Evolutionary conservation across 2,329 filamentous ascomycete genomes (phyloP).

Genomic region (Xylariaceae sp.): DNA sequence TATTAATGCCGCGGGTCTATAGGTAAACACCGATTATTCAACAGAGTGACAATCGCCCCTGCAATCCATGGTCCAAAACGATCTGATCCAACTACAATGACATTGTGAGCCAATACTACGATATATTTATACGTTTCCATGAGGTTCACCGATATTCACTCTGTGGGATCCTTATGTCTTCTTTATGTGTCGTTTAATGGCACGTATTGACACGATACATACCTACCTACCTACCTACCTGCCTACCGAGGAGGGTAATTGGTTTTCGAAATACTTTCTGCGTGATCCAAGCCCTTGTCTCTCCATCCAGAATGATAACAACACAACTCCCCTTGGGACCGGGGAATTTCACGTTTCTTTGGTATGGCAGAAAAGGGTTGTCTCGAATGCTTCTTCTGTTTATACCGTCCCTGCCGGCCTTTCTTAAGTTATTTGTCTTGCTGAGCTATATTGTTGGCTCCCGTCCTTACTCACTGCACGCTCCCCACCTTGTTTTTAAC

Average conservation of each 20-base stretch:
- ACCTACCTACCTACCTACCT: no score
- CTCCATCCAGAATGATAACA: no score
- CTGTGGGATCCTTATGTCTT: neutral
- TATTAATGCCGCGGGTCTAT: slow-evolving; percentile 3
- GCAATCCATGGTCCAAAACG: neutral
- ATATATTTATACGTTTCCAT: neutral
- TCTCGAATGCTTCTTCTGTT: neutral
- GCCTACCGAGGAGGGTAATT: neutral
- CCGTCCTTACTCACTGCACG: no score
- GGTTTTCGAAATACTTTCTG: no score
- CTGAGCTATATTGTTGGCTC: neutral
- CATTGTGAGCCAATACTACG: neutral
- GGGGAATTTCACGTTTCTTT: no score
- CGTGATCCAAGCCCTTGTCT: no score
- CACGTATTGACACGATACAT: no score
- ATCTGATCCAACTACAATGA: neutral
- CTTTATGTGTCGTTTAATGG: neutral
- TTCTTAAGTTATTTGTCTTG: neutral
- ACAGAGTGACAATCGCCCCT: neutral
- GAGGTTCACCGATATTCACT: neutral
- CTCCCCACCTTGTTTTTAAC: neutral
- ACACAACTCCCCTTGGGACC: no score
- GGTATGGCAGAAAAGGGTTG: no score
- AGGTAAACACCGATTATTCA: neutral
- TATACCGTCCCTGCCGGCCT: neutral